Conservation (phyloP, 2,329 filamentous ascomycete genomes). For the Diplodia sapinea region DNA sequence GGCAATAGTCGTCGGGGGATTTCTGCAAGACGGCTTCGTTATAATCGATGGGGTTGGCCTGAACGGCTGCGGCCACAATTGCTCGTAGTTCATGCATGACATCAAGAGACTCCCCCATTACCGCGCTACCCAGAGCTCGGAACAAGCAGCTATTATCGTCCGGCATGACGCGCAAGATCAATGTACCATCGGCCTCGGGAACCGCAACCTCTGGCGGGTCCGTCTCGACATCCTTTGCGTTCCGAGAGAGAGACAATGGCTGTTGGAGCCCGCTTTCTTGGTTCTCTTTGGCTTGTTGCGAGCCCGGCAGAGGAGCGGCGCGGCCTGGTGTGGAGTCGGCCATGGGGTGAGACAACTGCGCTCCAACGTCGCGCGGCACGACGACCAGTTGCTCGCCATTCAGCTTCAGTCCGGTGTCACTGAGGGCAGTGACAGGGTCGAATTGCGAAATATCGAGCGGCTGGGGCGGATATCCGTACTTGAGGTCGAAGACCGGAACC, state of each 20-base stretch:
- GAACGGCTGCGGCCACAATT: conserved; percentile 79
- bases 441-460: conserved; percentile 66
- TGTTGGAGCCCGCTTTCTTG: conserved; percentile 34
- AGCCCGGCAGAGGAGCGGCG: conserved; percentile 37
- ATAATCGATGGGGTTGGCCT: conserved; percentile 73
- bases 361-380: conserved; percentile 52
- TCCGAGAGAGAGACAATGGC: conserved; percentile 51
- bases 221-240: conserved; percentile 52
- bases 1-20: conserved; percentile 74
- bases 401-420: conserved; percentile 65
- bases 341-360: conserved; percentile 36
- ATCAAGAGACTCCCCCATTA: conserved; percentile 69
- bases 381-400: conserved; percentile 74
- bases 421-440: conserved; percentile 57
- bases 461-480: conserved; percentile 83
- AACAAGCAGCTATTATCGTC: conserved; percentile 97
- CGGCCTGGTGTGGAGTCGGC: conserved; percentile 35
- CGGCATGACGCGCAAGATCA: conserved; percentile 89
- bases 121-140: conserved; percentile 80
- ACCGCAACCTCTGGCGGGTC: conserved; percentile 68
- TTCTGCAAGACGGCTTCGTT: conserved; percentile 77
- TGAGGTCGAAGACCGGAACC: conserved; percentile 72
- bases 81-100: conserved; percentile 75
- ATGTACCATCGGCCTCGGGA: conserved; percentile 60
- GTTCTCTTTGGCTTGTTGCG: conserved; percentile 23